These are phyloP conservation scores for Stachybotrys elegans DNA, from an alignment of 2,329 filamentous ascomycete species.

Conservation along the genomic window DNA sequence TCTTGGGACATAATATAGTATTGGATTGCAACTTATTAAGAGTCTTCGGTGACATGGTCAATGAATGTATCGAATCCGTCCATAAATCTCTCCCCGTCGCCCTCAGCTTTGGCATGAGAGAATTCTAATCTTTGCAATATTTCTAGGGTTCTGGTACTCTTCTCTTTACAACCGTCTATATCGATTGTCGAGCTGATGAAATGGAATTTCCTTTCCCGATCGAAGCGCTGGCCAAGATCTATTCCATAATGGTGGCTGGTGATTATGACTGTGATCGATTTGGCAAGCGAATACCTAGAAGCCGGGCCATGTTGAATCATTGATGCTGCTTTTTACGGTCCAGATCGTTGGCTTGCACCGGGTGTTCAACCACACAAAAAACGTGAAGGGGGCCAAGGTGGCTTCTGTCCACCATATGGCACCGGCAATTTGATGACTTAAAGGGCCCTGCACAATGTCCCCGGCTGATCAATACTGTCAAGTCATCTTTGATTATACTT, in stretches of 20 bases:
- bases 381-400: too few species aligned
- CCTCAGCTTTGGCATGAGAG: conserved; percentile 10
- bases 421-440: too few species aligned
- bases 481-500: too few species aligned
- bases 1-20: background rate
- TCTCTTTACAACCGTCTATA: conserved; percentile 32
- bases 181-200: conserved; percentile 11
- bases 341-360: too few species aligned
- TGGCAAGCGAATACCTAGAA: background rate
- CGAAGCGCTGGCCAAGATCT: background rate
- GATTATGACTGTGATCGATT: background rate
- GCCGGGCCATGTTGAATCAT: background rate
- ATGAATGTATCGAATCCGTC: conserved; percentile 35
- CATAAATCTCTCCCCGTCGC: conserved; percentile 23
- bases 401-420: too few species aligned
- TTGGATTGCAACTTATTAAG: conserved; percentile 10
- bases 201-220: background rate
- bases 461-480: too few species aligned
- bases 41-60: conserved; percentile 26
- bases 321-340: background rate
- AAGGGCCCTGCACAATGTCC: too few species aligned
- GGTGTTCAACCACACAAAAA: too few species aligned
- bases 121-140: conserved; percentile 22
- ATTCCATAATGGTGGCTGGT: background rate
- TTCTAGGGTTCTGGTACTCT: conserved; percentile 27